Evolutionary conservation across 176 grass and related monocot species (phyloP).

Genomic region (Aechmea fasciata): DNA sequence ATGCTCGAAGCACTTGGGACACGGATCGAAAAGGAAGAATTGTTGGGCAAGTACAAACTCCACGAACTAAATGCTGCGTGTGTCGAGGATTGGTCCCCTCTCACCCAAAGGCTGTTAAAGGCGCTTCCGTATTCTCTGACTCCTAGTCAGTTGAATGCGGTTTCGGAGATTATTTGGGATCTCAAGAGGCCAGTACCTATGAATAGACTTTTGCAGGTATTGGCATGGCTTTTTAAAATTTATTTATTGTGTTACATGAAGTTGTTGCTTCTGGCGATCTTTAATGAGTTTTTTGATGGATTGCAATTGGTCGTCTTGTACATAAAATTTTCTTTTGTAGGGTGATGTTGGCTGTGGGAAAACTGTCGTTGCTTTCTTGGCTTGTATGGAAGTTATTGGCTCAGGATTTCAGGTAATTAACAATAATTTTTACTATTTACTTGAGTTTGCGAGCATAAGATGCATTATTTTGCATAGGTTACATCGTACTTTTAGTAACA

Average conservation of each 20-base stretch:
- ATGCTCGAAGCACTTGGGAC: conserved; percentile 87
- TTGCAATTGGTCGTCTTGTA: conserved; percentile 6
- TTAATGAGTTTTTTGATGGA: not conserved
- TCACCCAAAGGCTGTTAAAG: conserved; percentile 57
- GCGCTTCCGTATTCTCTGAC: conserved; percentile 81
- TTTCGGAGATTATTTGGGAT: conserved; percentile 98
- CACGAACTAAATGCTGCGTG: conserved; percentile 55
- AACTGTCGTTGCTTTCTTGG: conserved; percentile 87
- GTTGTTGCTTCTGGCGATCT: not conserved
- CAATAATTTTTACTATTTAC: not conserved
- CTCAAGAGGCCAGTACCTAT: conserved; percentile 83
- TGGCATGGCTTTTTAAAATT: conserved; percentile 20
- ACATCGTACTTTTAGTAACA: not conserved
- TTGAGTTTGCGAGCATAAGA: not conserved
- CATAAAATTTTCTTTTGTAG: conserved; percentile 31
- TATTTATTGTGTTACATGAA: not conserved
- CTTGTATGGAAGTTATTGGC: conserved; percentile 89
- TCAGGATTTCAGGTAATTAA: conserved; percentile 86
- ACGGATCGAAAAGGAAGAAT: conserved; percentile 57
- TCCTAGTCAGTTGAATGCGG: conserved; percentile 67
- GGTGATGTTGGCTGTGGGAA: conserved; percentile 99
- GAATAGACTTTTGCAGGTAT: conserved; percentile 93
- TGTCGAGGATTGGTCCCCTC: conserved; percentile 52
- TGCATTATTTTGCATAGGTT: not conserved
- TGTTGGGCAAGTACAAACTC: conserved; percentile 63